Evolutionary conservation across 805 yeast genomes (phyloP).

Genomic region (Candida piceae): DNA sequence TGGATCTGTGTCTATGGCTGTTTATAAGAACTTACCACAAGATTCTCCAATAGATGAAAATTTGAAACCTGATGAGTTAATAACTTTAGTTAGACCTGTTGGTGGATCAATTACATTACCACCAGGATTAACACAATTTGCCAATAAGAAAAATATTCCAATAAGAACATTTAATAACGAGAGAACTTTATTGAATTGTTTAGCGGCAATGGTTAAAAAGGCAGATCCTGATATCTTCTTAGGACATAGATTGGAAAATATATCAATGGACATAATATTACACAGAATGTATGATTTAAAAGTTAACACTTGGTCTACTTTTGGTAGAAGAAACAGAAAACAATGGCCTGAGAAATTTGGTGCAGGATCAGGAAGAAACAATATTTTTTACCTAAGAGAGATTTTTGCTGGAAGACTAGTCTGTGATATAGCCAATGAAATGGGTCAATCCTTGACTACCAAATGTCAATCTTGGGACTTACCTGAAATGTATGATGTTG

Average conservation of each 20-base stretch:
- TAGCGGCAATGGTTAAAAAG: constrained; percentile 62
- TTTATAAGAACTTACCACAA: constrained; percentile 63
- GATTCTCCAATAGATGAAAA: constrained; percentile 69
- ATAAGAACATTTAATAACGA: constrained; percentile 68
- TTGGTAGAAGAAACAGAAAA: constrained; percentile 78
- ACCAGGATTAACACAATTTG: constrained; percentile 62
- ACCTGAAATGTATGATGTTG: constrained; percentile 82
- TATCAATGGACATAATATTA: constrained; percentile 72
- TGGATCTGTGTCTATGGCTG: constrained; percentile 73
- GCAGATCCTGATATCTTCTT: constrained; percentile 89
- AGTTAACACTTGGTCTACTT: constrained; percentile 69
- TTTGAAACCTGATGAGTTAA: constrained; percentile 51
- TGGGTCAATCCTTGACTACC: constrained; percentile 87
- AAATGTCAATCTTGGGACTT: constrained; percentile 95
- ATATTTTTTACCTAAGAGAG: constrained; percentile 49
- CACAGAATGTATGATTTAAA: constrained; percentile 75
- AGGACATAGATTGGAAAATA: constrained; percentile 81
- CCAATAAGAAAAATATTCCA: constrained; percentile 46
- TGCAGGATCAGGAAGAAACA: constrained; percentile 45
- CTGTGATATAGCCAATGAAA: constrained; percentile 90
- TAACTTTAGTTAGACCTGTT: constrained; percentile 78
- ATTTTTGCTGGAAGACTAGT: constrained; percentile 79
- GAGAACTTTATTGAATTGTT: constrained; percentile 63
- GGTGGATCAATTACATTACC: constrained; percentile 62
- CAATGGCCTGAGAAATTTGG: constrained; percentile 76